Evolutionary conservation across 768 basidiomycete genomes (phyloP).

Genomic region (Boletus reticuloceps): DNA sequence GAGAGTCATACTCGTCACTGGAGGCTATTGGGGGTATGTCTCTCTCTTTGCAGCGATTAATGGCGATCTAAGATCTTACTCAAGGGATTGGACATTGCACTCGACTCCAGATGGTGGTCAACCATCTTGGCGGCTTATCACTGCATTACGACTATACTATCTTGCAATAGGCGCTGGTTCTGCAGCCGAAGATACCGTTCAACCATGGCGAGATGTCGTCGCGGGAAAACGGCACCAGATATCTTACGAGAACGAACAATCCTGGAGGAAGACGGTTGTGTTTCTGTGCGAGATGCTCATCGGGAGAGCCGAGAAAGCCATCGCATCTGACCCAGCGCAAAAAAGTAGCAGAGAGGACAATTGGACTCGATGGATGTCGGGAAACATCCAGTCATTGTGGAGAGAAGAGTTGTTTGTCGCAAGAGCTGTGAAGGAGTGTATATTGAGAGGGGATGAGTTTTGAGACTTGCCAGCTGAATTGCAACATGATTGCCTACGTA

Average conservation of each 20-base stretch:
- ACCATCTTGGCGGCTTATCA: constrained; percentile 79
- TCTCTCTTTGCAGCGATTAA: constrained; percentile 1
- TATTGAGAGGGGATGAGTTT: constrained; percentile 48
- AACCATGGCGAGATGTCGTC: constrained; percentile 56
- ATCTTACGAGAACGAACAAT: constrained; percentile 46
- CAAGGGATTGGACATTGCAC: constrained; percentile 81
- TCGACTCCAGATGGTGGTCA: constrained; percentile 55
- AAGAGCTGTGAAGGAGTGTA: constrained; percentile 42
- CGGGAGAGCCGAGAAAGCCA: constrained; percentile 28
- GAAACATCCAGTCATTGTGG: constrained; percentile 54
- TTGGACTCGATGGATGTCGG: constrained; percentile 36
- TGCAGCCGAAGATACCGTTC: constrained; percentile 32
- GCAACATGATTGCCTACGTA: too few relatives aligned
- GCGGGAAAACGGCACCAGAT: constrained; percentile 43
- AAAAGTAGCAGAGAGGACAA: not conserved
- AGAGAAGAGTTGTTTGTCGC: constrained; percentile 57
- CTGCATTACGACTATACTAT: constrained; percentile 66
- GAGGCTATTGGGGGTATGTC: constrained; percentile 84
- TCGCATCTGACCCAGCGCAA: not conserved
- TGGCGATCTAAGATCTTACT: not conserved
- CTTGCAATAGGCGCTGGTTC: constrained; percentile 34
- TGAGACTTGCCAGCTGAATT: constrained; percentile 18
- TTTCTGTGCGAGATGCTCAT: constrained; percentile 40
- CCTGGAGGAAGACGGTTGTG: constrained; percentile 43
- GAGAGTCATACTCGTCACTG: constrained; percentile 49